A percentile compares a stretch with the other conserved stretches of the same genome.
Conservation (phyloP, 306 rosid species). For the Sicyos edulis region DNA sequence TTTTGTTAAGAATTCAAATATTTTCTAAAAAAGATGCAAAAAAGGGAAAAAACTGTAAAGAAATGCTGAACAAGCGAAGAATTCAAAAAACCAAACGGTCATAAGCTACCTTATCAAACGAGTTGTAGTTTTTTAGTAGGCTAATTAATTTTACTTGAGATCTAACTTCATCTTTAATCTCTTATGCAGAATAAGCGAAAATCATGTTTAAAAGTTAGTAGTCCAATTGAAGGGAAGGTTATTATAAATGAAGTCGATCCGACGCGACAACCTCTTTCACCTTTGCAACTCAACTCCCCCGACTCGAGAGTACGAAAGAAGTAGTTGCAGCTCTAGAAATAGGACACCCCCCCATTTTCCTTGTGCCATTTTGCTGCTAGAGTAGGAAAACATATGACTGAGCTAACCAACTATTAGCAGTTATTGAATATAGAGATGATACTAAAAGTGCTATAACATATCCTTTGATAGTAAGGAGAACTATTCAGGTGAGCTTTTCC, state of each 20-base stretch:
- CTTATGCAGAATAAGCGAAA: slow-evolving; percentile 74
- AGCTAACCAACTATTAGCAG: background rate
- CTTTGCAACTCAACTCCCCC: slow-evolving; percentile 58
- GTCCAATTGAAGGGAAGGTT: slow-evolving; percentile 54
- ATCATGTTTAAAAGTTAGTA: slow-evolving; percentile 45
- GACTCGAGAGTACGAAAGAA: slow-evolving; percentile 53
- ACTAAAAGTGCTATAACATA: slow-evolving; percentile 9
- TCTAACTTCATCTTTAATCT: slow-evolving; percentile 10
- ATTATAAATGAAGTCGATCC: slow-evolving; percentile 49
- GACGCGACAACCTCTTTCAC: slow-evolving; percentile 66
- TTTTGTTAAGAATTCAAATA: too few species aligned
- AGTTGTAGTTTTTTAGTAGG: background rate
- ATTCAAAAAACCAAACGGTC: background rate
- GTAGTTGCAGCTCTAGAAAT: slow-evolving; percentile 23
- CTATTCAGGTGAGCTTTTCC: slow-evolving; percentile 18
- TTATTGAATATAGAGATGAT: background rate
- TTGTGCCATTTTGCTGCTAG: slow-evolving; percentile 18
- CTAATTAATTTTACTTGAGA: background rate
- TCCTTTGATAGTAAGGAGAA: slow-evolving; percentile 28
- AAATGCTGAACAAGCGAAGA: background rate
- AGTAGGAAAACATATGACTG: background rate
- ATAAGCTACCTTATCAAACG: background rate
- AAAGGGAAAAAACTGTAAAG: too few species aligned
- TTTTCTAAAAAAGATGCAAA: too few species aligned
- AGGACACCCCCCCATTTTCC: slow-evolving; percentile 17